phyloP scores from a whole-genome alignment of 2,329 filamentous ascomycete species.

The Fusarium albidum region DNA sequence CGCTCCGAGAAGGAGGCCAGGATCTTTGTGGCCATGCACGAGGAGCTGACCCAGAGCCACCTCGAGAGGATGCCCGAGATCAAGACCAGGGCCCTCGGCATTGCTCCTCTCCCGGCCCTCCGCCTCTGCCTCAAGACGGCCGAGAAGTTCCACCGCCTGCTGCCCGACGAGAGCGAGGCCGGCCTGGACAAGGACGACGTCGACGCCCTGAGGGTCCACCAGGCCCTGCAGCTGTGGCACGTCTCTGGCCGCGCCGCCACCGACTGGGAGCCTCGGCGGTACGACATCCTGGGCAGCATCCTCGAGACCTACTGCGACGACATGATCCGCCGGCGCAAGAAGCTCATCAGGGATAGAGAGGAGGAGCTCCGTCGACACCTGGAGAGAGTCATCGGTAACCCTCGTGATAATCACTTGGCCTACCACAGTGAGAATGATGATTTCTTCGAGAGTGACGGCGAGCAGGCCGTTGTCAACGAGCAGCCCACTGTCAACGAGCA shows the following conservation, averaged over 20 bases:
- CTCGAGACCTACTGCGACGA: conserved; percentile 23
- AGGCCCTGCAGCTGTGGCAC: conserved; percentile 30
- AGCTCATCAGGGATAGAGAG: conserved; percentile 11
- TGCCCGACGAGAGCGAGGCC: conserved; percentile 5
- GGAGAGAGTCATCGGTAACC: conserved; percentile 18
- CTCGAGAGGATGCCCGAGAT: conserved; percentile 4
- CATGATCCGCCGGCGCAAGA: conserved; percentile 13
- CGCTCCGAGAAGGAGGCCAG: conserved; percentile 19
- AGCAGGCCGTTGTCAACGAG: too few relatives aligned
- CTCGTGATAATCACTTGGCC: conserved; percentile 9
- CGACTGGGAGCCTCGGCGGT: conserved; percentile 21
- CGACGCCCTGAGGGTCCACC: conserved; percentile 2
- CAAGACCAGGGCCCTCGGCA: conserved; percentile 15
- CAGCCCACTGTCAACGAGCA: too few relatives aligned
- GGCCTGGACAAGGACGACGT: conserved; percentile 8
- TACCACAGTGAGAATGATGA: background rate
- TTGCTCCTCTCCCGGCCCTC: conserved; percentile 5
- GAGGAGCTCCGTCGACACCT: conserved; percentile 8
- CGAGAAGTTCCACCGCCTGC: conserved; percentile 9
- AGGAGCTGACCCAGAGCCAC: conserved; percentile 11
- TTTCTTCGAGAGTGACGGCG: background rate
- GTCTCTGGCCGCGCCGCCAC: conserved; percentile 23
- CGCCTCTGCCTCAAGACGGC: conserved; percentile 26
- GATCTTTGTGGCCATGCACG: conserved; percentile 16
- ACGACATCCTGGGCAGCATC: background rate